These are phyloP conservation scores for Talaromyces sp. DNA, from an alignment of 2,329 filamentous ascomycete genomes.

Conservation along the genomic window DNA sequence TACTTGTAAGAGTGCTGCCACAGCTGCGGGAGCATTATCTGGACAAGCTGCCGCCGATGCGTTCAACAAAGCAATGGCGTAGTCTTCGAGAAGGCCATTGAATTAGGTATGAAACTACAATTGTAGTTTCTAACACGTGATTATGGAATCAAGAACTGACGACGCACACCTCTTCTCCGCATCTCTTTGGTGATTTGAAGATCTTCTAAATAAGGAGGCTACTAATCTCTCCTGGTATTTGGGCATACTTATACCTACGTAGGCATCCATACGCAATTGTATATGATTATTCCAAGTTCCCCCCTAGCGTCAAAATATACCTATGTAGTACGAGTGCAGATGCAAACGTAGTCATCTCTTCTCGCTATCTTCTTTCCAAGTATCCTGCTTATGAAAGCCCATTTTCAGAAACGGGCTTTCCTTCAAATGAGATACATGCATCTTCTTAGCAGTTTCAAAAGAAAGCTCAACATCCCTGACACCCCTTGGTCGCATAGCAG, in stretches of 20 bases:
- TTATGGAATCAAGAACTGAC: too few relatives aligned
- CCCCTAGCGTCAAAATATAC: too few relatives aligned
- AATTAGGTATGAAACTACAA: background rate
- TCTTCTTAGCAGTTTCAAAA: background rate
- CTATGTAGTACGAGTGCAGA: too few relatives aligned
- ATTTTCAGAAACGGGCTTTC: constrained; percentile 8
- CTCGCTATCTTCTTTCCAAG: background rate
- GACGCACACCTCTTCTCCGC: background rate
- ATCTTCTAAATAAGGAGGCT: too few relatives aligned
- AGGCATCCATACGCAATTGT: too few relatives aligned
- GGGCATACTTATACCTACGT: too few relatives aligned
- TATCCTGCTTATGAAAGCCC: constrained; percentile 5
- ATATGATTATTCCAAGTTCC: too few relatives aligned
- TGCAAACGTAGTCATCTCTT: background rate
- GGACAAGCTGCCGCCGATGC: background rate
- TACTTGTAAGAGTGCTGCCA: background rate
- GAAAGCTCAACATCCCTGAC: constrained; percentile 10
- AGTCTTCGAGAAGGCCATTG: background rate
- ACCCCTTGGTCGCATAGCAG: constrained; percentile 4
- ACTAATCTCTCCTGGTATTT: too few relatives aligned
- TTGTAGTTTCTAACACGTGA: background rate
- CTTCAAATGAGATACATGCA: background rate
- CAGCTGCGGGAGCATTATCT: background rate
- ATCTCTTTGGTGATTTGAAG: background rate
- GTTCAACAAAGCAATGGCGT: background rate